Evolutionary conservation across 768 basidiomycete species (phyloP).

Genomic region (Mycena maculata): DNA sequence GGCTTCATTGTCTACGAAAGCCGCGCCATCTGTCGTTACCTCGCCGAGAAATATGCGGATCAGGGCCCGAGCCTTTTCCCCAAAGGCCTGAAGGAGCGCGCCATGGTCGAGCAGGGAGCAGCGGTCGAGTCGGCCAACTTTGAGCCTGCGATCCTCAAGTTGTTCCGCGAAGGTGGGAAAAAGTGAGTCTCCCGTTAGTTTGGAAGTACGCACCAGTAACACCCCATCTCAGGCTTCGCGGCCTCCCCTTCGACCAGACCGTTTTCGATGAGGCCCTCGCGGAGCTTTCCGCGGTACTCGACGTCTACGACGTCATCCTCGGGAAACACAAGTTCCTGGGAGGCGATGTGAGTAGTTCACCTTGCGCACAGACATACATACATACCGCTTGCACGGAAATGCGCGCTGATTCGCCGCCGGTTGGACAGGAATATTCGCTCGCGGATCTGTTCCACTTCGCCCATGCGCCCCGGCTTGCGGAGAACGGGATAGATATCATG

Average conservation of each 20-base stretch:
- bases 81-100: constrained; percentile 30
- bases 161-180: constrained; percentile 13
- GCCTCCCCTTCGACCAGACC: constrained; percentile 42
- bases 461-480: constrained; percentile 43
- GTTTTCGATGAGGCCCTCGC: constrained; percentile 42
- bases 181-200: neutral
- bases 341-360: constrained; percentile 15
- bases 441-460: constrained; percentile 60
- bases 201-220: constrained; percentile 14
- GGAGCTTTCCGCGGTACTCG: constrained; percentile 52
- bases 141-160: constrained; percentile 12
- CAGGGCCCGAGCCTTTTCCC: constrained; percentile 57
- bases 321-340: constrained; percentile 60
- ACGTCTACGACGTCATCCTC: constrained; percentile 65
- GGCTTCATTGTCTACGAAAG: constrained; percentile 60
- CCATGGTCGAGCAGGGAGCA: constrained; percentile 39
- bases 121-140: constrained; percentile 25
- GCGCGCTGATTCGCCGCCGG: constrained; percentile 53
- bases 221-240: constrained; percentile 1
- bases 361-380: neutral
- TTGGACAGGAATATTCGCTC: constrained; percentile 52
- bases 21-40: constrained; percentile 59
- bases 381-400: constrained; percentile 4
- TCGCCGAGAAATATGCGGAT: constrained; percentile 53
- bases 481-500: constrained; percentile 45